A percentile compares a stretch with the other conserved stretches of the same genome.
phyloP scores from a whole-genome alignment of 192 early-diverging fungal genomes.

The Coemansia furcata region DNA sequence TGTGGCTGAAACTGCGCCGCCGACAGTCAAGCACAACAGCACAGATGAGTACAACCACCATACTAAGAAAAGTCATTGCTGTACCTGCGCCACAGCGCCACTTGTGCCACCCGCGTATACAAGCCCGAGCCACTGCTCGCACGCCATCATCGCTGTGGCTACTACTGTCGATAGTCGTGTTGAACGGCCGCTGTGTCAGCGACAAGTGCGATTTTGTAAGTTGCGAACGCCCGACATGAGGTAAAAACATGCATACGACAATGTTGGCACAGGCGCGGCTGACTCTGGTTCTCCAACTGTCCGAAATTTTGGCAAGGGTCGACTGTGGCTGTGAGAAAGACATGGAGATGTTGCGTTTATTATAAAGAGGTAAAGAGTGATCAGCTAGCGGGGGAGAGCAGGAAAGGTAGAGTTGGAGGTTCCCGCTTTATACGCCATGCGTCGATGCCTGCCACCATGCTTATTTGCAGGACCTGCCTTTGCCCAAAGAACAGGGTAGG shows the following conservation, averaged over 20 bases:
- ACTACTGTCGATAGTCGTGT: not conserved
- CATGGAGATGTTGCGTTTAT: not conserved
- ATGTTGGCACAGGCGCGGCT: constrained; percentile 1
- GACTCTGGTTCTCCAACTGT: not conserved
- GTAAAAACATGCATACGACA: constrained; percentile 13
- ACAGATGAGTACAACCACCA: not conserved
- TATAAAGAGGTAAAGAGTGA: not conserved
- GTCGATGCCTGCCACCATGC: not conserved
- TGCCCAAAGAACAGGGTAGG: not conserved
- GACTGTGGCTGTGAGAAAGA: not conserved
- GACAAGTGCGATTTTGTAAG: not conserved
- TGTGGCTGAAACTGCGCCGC: not conserved
- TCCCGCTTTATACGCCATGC: not conserved
- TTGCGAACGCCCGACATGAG: not conserved
- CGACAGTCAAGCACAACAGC: not conserved
- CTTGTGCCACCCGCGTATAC: not conserved
- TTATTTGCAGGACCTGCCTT: not conserved
- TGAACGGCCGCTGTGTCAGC: not conserved
- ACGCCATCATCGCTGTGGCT: not conserved
- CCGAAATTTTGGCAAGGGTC: not conserved
- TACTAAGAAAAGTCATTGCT: not conserved
- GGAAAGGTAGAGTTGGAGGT: not conserved
- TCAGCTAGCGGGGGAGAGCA: not conserved
- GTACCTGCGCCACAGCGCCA: not conserved
- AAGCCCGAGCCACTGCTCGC: not conserved